phyloP scores from a whole-genome alignment of 176 grass and related monocot species.

The Lolium perenne region DNA sequence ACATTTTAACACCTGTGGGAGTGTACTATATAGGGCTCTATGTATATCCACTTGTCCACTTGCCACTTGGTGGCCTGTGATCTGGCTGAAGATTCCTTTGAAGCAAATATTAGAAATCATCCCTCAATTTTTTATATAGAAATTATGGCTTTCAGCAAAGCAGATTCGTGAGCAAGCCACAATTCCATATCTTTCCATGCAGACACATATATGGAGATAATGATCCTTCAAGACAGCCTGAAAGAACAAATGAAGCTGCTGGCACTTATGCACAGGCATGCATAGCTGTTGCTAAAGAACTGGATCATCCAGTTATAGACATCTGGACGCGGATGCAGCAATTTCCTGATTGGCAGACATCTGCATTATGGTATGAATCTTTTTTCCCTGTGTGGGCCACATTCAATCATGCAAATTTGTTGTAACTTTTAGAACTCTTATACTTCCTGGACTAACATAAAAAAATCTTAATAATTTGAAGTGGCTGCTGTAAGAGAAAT shows the following conservation, averaged over 20 bases:
- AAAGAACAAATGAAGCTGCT: too few relatives aligned
- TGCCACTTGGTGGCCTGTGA: not conserved
- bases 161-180: not conserved
- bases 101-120: not conserved
- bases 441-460: not conserved
- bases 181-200: not conserved
- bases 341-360: conserved; percentile 65
- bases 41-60: not conserved
- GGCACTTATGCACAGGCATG: too few relatives aligned
- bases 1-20: not conserved
- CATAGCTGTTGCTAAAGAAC: conserved; percentile 65
- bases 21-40: not conserved
- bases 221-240: too few relatives aligned
- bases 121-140: too few relatives aligned
- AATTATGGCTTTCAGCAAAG: not conserved
- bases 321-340: conserved; percentile 52
- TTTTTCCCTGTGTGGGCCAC: too few relatives aligned
- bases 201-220: too few relatives aligned
- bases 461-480: not conserved
- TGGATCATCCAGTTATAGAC: conserved; percentile 70
- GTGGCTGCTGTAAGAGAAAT: not conserved
- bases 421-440: not conserved
- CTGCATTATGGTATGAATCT: conserved; percentile 56
- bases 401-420: not conserved
- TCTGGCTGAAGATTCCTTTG: not conserved